These are phyloP conservation scores for Ceratocystis smalleyi DNA, from an alignment of 2,329 filamentous ascomycete species.

Conservation along the genomic window DNA sequence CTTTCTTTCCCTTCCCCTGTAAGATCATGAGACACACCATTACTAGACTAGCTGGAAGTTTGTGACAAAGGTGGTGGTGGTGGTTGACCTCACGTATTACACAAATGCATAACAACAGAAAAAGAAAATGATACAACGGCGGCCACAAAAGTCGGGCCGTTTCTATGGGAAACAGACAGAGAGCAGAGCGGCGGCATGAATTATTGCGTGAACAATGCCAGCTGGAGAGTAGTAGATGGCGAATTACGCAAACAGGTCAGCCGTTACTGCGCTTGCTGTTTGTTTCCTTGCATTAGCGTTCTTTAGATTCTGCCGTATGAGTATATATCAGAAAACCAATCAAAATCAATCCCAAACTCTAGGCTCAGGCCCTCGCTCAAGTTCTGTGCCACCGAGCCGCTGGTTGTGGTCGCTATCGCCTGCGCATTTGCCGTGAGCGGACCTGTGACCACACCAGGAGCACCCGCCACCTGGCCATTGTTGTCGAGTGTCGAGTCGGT, in stretches of 20 bases:
- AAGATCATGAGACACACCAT: not conserved
- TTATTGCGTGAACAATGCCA: not conserved
- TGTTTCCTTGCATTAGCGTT: not conserved
- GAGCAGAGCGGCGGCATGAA: not conserved
- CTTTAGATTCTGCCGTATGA: not conserved
- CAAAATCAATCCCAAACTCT: constrained; percentile 15
- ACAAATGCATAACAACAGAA: not conserved
- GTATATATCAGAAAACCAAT: constrained; percentile 16
- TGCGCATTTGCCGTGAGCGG: not conserved
- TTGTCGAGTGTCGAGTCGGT: constrained; percentile 22
- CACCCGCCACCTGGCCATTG: constrained; percentile 20
- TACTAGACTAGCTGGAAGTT: not conserved
- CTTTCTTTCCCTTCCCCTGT: not conserved
- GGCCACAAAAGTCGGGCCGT: not conserved
- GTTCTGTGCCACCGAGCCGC: not conserved
- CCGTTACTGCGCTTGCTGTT: not conserved
- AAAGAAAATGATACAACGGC: not conserved
- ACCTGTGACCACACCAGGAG: not conserved
- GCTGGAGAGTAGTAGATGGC: not conserved
- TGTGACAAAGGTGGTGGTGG: not conserved
- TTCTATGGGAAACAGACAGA: not conserved
- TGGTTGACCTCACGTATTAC: not conserved
- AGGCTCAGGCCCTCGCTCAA: constrained; percentile 8
- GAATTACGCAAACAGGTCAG: not conserved
- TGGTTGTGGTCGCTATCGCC: not conserved